A percentile compares a stretch with the other conserved stretches of the same genome.
Evolutionary conservation across 805 yeast species (phyloP).

Genomic region (Metschnikowia rubicola): DNA sequence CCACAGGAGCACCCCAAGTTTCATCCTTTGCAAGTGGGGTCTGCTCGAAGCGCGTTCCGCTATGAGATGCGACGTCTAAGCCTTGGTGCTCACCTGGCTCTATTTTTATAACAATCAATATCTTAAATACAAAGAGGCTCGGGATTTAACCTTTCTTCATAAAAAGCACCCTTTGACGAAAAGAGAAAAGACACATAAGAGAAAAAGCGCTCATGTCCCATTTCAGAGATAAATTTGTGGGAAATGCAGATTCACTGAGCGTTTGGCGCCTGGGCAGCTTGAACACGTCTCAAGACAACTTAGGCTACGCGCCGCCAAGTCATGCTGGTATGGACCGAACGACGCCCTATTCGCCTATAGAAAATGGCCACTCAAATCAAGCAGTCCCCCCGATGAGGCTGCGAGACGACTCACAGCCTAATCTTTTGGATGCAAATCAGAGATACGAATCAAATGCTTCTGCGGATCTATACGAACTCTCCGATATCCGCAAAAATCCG

Average conservation of each 20-base stretch:
- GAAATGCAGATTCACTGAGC: slow-evolving; percentile 7
- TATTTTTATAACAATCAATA: background rate
- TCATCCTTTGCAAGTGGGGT: too few relatives aligned
- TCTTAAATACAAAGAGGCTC: too few relatives aligned
- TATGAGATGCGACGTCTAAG: background rate
- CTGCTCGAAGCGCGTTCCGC: background rate
- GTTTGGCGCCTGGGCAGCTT: background rate
- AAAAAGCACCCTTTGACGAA: too few relatives aligned
- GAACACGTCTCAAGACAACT: slow-evolving; percentile 1
- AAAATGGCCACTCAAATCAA: background rate
- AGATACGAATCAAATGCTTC: background rate
- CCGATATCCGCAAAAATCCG: slow-evolving; percentile 6
- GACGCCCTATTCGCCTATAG: slow-evolving; percentile 7
- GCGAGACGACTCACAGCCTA: background rate
- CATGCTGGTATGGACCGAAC: background rate
- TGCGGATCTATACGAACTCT: slow-evolving; percentile 14
- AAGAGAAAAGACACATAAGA: too few relatives aligned
- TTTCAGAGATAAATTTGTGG: slow-evolving; percentile 12
- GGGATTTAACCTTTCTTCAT: too few relatives aligned
- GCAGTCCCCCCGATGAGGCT: too few relatives aligned
- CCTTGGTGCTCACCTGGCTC: background rate
- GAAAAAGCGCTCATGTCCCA: background rate
- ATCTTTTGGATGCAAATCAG: background rate
- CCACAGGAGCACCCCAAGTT: too few relatives aligned
- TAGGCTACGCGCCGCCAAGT: background rate